phyloP scores from a whole-genome alignment of 495 filamentous ascomycete genomes.

The Terfezia claveryi region DNA sequence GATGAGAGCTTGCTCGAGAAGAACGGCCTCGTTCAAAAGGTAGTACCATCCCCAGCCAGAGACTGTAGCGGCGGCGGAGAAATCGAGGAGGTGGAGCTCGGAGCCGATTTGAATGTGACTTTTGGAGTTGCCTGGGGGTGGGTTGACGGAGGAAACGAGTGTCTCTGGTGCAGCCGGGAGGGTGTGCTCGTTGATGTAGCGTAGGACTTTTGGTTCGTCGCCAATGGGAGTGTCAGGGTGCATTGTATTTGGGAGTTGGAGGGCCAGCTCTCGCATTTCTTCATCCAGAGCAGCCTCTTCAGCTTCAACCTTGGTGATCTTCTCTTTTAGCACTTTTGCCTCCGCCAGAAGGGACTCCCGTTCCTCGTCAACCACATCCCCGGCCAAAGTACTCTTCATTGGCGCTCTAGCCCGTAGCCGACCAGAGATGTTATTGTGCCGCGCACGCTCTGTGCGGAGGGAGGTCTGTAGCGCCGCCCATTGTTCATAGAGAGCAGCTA shows the following conservation, averaged over 20 bases:
- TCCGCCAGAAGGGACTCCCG: constrained; percentile 32
- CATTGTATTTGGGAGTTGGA: constrained; percentile 71
- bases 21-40: constrained; percentile 64
- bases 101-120: constrained; percentile 72
- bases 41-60: constrained; percentile 97
- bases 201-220: constrained; percentile 30
- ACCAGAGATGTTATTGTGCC: constrained; percentile 31
- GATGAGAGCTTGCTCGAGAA: constrained; percentile 83
- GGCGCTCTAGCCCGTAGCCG: constrained; percentile 26
- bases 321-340: constrained; percentile 44
- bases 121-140: constrained; percentile 19
- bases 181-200: constrained; percentile 57
- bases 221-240: constrained; percentile 53
- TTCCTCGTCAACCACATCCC: constrained; percentile 17
- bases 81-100: constrained; percentile 64
- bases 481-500: constrained; percentile 46
- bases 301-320: constrained; percentile 35
- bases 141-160: constrained; percentile 19
- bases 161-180: constrained; percentile 29
- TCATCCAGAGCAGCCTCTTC: constrained; percentile 35
- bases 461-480: constrained; percentile 34
- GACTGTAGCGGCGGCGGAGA: constrained; percentile 49
- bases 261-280: constrained; percentile 52
- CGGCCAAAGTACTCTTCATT: constrained; percentile 21
- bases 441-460: constrained; percentile 33